Evolutionary conservation across 805 yeast species (phyloP).

Genomic region (Candida glaebosa): DNA sequence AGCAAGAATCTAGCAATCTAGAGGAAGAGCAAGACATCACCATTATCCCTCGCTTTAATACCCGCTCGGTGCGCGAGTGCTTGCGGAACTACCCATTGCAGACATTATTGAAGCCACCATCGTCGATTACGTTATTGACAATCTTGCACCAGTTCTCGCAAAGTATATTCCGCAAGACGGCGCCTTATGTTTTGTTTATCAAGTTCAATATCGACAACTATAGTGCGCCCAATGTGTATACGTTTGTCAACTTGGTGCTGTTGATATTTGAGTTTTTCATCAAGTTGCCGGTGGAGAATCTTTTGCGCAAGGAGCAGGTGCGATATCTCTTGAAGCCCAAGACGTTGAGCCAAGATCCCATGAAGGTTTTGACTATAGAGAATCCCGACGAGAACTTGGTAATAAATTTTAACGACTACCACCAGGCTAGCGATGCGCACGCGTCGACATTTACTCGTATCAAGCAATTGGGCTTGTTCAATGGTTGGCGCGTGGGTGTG

Average conservation of each 20-base stretch:
- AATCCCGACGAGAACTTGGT: slow-evolving; percentile 49
- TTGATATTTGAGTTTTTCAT: slow-evolving; percentile 67
- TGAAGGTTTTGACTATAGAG: slow-evolving; percentile 40
- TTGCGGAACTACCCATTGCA: slow-evolving; percentile 55
- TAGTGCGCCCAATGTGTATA: slow-evolving; percentile 58
- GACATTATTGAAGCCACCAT: slow-evolving; percentile 56
- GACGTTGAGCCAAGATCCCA: slow-evolving; percentile 30
- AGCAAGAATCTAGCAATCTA: not conserved
- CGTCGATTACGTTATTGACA: slow-evolving; percentile 41
- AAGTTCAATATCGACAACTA: slow-evolving; percentile 64
- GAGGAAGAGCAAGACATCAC: slow-evolving; percentile 2
- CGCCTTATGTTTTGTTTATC: slow-evolving; percentile 61
- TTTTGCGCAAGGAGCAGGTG: slow-evolving; percentile 81
- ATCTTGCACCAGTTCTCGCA: slow-evolving; percentile 59
- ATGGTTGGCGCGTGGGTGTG: slow-evolving; percentile 91
- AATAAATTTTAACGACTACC: slow-evolving; percentile 41
- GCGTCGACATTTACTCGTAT: slow-evolving; percentile 39
- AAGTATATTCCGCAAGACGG: slow-evolving; percentile 57
- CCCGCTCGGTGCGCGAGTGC: slow-evolving; percentile 70
- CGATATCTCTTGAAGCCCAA: slow-evolving; percentile 50
- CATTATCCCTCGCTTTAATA: slow-evolving; percentile 16
- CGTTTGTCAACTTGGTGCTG: slow-evolving; percentile 55
- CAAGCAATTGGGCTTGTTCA: slow-evolving; percentile 44
- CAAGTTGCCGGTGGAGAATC: slow-evolving; percentile 82
- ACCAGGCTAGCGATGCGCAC: slow-evolving; percentile 7